Evolutionary conservation across 1,284 basidiomycete species (phyloP), one percentile per base, ranked within the genome.

Genomic region (Mrakiaceae sp.): DNA sequence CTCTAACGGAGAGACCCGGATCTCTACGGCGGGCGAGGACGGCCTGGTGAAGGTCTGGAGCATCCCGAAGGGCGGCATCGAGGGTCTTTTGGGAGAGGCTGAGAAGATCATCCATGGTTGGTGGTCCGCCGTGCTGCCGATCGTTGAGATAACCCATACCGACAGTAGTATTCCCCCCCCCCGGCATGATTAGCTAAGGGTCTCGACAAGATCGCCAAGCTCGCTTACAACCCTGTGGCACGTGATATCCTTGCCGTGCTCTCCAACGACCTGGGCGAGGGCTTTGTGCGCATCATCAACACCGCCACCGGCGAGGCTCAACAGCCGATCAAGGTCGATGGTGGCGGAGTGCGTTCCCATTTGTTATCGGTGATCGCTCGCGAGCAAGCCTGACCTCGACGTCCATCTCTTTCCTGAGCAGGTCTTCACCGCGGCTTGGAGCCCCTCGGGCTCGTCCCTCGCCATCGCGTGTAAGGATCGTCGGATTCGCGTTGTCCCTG

Each of bases 401-500:
- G 42, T 9, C 11, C 0, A 42, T 54, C 0, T n/a, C 7, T 10
- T 40, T 27, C 1, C 3, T 40, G 2, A 5, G 7, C 67, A 74
- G 72, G 63, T 75, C 16, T 76, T 72, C 65, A 76, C 76, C 47
- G 70, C 75, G 10, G 68, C 72, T 0, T 77, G 78, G 72, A 74
- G 72, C 5, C 72, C 72, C 0, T 65, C 71, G 5, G 79, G 79
- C 0, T 63, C 67, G 14, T 68, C 69, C 3, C 64, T 80, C 5
- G 79, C 78, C 0, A 58, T 79, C n/a, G 73, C 78, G 0, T 73
- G 75, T 11, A 80, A 79, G 66, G 74, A 78, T 68, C 73, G 74
- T 47, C 70, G 70, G 43, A 61, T 80, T 3, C 64, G 74, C 43
- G 70, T 79, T 47, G 77, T 80, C 69, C 76, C 78, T 6, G 74